Evolutionary conservation across 139 green algal species (phyloP).

Genomic region (Chlamydomonas eustigma): DNA sequence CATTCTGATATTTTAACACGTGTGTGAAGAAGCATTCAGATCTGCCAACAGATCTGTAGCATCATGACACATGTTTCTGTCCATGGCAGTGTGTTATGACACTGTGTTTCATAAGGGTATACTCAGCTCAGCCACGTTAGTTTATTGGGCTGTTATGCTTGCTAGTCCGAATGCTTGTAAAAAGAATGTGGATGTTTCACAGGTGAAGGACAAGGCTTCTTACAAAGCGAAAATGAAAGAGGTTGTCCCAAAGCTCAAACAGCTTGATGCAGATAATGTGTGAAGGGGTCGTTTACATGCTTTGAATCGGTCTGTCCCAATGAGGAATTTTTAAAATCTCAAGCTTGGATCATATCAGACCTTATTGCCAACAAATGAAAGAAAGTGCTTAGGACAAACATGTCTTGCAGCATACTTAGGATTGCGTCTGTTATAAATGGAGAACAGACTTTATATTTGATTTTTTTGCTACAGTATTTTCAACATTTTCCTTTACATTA

Average conservation of each 20-base stretch:
- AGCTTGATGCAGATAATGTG: conserved; percentile 72
- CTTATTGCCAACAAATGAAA: too few relatives aligned
- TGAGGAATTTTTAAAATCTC: too few relatives aligned
- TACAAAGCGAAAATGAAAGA: conserved; percentile 29
- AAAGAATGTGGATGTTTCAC: neutral
- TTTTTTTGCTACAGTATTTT: too few relatives aligned
- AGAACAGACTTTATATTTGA: too few relatives aligned
- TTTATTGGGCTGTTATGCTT: neutral
- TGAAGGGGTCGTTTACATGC: too few relatives aligned
- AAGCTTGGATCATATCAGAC: too few relatives aligned
- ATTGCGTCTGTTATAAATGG: too few relatives aligned
- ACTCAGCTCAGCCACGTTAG: neutral
- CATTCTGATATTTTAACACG: neutral
- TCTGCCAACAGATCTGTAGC: neutral
- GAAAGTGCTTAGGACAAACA: too few relatives aligned
- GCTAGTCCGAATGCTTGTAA: neutral
- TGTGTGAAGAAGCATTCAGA: neutral
- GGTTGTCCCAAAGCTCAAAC: conserved; percentile 69
- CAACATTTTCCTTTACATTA: too few relatives aligned
- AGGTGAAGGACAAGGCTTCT: neutral
- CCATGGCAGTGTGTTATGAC: neutral
- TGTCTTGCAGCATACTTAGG: too few relatives aligned
- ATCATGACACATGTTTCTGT: neutral
- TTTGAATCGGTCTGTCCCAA: too few relatives aligned
- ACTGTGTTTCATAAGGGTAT: neutral